Percentiles rank a stretch among this genome's conserved stretches.
Evolutionary conservation across 306 rosid species (phyloP).

Genomic region (Fragaria vesca): DNA sequence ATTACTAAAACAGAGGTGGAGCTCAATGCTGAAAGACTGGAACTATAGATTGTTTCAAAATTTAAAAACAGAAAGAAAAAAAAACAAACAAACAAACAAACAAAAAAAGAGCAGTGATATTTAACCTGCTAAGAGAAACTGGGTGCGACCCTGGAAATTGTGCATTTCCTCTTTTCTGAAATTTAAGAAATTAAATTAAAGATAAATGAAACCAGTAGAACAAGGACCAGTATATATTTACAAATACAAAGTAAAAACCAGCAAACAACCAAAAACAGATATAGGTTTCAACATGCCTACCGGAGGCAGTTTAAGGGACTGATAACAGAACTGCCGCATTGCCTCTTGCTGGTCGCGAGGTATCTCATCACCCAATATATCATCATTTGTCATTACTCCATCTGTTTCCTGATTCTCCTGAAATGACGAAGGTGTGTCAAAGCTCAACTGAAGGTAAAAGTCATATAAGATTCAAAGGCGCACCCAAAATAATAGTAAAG

Average conservation of each 20-base stretch:
- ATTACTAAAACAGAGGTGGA: background rate
- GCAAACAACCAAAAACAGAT: constrained; percentile 9
- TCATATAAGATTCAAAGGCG: background rate
- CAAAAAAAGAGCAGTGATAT: constrained; percentile 9
- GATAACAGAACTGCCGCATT: constrained; percentile 88
- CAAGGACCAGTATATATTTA: background rate
- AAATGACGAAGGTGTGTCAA: constrained; percentile 18
- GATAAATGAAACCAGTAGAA: constrained; percentile 2
- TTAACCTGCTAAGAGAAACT: constrained; percentile 87
- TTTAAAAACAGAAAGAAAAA: constrained; percentile 6
- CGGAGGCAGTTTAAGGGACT: constrained; percentile 71
- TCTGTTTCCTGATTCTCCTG: constrained; percentile 68
- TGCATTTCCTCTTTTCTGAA: constrained; percentile 74
- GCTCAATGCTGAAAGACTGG: background rate
- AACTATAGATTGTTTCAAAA: constrained; percentile 7
- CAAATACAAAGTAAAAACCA: background rate
- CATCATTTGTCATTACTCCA: constrained; percentile 81
- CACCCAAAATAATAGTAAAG: background rate
- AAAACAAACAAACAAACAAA: too few species aligned
- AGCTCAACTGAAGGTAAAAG: constrained; percentile 18
- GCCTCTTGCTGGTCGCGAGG: constrained; percentile 88
- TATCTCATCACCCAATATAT: constrained; percentile 96
- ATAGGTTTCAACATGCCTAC: constrained; percentile 44
- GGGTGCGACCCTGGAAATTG: constrained; percentile 98
- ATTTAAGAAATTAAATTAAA: constrained; percentile 30